These are phyloP conservation scores for Globisporangium mamillatum DNA, from an alignment of 352 stramenopile species.

Conservation along the genomic window DNA sequence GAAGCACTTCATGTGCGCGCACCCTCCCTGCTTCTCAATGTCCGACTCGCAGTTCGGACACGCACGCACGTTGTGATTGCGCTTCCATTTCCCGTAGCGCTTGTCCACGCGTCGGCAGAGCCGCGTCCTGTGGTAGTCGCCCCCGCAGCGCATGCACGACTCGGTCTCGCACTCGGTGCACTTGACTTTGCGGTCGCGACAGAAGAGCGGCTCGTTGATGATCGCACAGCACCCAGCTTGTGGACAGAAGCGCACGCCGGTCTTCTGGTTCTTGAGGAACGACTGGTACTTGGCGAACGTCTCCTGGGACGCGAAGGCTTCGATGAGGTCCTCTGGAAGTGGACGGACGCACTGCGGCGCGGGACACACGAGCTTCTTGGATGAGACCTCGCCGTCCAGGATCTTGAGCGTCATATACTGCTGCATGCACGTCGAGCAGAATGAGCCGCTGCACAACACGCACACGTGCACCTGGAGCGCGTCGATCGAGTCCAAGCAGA, in stretches of 20 bases:
- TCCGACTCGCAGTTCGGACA: slow-evolving; percentile 65
- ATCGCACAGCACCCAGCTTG: slow-evolving; percentile 56
- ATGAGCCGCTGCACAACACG: slow-evolving; percentile 35
- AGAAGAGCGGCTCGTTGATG: slow-evolving; percentile 57
- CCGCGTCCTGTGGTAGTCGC: slow-evolving; percentile 51
- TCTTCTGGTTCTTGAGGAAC: slow-evolving; percentile 62
- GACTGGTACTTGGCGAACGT: slow-evolving; percentile 63
- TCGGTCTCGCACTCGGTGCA: slow-evolving; percentile 46
- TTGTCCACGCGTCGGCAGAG: slow-evolving; percentile 61
- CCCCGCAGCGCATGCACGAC: slow-evolving; percentile 70
- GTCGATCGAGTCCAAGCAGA: slow-evolving; percentile 71
- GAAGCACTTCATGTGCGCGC: slow-evolving; percentile 84
- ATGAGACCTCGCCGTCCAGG: slow-evolving; percentile 67
- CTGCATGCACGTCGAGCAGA: slow-evolving; percentile 60
- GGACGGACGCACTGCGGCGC: slow-evolving; percentile 50
- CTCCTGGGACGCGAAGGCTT: slow-evolving; percentile 43
- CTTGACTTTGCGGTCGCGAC: slow-evolving; percentile 35
- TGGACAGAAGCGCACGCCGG: slow-evolving; percentile 71
- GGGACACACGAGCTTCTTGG: slow-evolving; percentile 71
- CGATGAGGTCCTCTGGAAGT: slow-evolving; percentile 48
- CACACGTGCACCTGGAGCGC: slow-evolving; percentile 45
- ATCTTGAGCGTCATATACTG: slow-evolving; percentile 82
- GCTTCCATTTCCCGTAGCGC: slow-evolving; percentile 67
- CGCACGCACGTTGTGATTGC: slow-evolving; percentile 60
- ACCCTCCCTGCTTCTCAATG: slow-evolving; percentile 86